These are phyloP conservation scores for Eucalyptus rudis DNA, from an alignment of 345 rosid species.

Conservation along the genomic window DNA sequence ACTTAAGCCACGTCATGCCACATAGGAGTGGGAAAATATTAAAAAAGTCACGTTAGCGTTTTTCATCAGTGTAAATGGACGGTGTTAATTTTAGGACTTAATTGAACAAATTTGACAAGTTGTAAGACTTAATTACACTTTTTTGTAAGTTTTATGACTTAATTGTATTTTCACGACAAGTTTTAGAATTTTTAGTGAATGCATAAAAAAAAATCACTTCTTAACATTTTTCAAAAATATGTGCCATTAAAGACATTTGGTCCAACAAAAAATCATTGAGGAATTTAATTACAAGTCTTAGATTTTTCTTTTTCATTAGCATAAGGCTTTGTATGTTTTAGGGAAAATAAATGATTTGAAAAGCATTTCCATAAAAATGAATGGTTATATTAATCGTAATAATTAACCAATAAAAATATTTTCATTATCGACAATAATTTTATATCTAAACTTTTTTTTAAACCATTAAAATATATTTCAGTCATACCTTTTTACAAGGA, in stretches of 20 bases:
- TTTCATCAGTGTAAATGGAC: fast-evolving
- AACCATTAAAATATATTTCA: background rate
- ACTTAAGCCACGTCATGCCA: too few species aligned
- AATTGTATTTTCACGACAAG: fast-evolving
- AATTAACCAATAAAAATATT: too few species aligned
- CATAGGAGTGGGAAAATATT: too few species aligned
- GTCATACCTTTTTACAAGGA: background rate
- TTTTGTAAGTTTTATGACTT: fast-evolving
- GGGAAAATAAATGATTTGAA: too few species aligned
- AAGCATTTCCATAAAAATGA: too few species aligned
- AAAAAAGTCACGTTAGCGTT: fast-evolving
- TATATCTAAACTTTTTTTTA: background rate
- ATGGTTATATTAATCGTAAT: background rate
- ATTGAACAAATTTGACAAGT: fast-evolving
- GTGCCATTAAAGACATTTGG: background rate
- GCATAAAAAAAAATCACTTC: background rate
- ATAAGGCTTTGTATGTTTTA: fast-evolving
- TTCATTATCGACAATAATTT: background rate
- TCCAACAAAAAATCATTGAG: background rate
- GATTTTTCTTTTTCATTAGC: background rate
- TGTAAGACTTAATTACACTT: fast-evolving
- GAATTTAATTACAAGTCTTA: background rate
- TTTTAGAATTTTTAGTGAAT: fast-evolving
- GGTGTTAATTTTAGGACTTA: fast-evolving
- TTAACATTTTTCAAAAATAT: background rate